Percentiles rank a stretch among this genome's conserved stretches.
These are phyloP conservation scores for Cyclotella cryptica DNA, from an alignment of 108 stramenopile genomes.

Conservation along the genomic window DNA sequence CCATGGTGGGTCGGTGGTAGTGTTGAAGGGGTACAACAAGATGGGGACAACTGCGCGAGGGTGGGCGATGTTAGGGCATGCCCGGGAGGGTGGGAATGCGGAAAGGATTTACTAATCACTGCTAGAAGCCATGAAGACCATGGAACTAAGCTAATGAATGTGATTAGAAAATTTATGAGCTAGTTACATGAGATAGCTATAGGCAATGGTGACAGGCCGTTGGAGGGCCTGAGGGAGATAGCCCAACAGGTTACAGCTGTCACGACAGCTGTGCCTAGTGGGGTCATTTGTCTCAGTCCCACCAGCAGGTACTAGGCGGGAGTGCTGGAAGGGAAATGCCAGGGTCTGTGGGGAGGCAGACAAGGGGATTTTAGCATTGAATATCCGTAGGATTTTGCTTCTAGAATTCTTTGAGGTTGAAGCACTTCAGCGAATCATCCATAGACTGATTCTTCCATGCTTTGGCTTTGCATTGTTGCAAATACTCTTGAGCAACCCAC, in stretches of 20 bases:
- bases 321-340: constrained; percentile 9
- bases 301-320: constrained; percentile 2
- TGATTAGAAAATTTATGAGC: constrained; percentile 3
- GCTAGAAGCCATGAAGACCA: constrained; percentile 7
- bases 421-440: too few relatives aligned
- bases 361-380: constrained; percentile 6
- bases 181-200: not conserved
- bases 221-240: constrained; percentile 6
- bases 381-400: too few relatives aligned
- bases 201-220: not conserved
- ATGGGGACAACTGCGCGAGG: too few relatives aligned
- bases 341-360: not conserved
- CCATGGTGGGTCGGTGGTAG: too few relatives aligned
- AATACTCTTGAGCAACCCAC: too few relatives aligned
- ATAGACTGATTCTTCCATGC: too few relatives aligned
- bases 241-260: not conserved
- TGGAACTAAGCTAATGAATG: constrained; percentile 2
- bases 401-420: too few relatives aligned
- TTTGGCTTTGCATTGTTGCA: too few relatives aligned
- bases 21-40: too few relatives aligned
- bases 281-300: not conserved
- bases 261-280: not conserved
- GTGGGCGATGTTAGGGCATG: too few relatives aligned
- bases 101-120: not conserved
- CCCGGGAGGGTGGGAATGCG: too few relatives aligned